A percentile compares a stretch with the other conserved stretches of the same genome.
These are phyloP conservation scores for Phaeomoniella chlamydospora DNA, from an alignment of 2,329 filamentous ascomycete species.

Conservation along the genomic window DNA sequence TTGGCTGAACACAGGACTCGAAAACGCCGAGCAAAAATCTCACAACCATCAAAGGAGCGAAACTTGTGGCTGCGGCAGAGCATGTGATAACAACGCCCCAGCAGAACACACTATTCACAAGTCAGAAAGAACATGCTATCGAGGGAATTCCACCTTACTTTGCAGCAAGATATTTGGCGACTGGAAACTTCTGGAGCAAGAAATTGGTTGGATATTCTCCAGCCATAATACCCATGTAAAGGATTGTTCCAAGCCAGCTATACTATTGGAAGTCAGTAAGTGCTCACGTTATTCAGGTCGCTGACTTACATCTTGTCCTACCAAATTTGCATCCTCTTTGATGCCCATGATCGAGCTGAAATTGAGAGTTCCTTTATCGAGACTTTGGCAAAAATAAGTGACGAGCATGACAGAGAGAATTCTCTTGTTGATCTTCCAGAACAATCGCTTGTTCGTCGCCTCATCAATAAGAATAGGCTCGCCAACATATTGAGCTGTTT, in stretches of 20 bases:
- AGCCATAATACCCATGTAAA: too few species aligned
- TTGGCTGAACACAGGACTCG: constrained; percentile 38
- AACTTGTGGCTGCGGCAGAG: constrained; percentile 28
- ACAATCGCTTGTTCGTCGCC: constrained; percentile 8
- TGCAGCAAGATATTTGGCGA: too few species aligned
- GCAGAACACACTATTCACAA: too few species aligned
- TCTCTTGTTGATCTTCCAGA: constrained; percentile 9
- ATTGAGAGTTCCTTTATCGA: constrained; percentile 11
- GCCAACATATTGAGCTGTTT: constrained; percentile 6
- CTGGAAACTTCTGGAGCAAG: too few species aligned
- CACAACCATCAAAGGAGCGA: constrained; percentile 31
- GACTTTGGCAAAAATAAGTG: constrained; percentile 11
- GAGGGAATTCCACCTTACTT: too few species aligned
- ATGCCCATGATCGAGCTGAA: constrained; percentile 14
- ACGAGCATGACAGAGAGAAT: constrained; percentile 8
- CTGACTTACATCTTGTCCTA: too few species aligned
- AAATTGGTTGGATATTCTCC: too few species aligned
- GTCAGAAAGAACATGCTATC: too few species aligned
- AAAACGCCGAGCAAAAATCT: constrained; percentile 38
- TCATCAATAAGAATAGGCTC: constrained; percentile 4
- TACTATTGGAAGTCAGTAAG: too few species aligned
- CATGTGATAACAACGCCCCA: constrained; percentile 23
- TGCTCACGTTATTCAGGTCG: too few species aligned
- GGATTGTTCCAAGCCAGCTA: too few species aligned
- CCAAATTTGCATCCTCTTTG: too few species aligned